Percentiles rank a stretch among this genome's conserved stretches.
Conservation (phyloP, 257 asterid species). For the Paraleonurus japonicus region DNA sequence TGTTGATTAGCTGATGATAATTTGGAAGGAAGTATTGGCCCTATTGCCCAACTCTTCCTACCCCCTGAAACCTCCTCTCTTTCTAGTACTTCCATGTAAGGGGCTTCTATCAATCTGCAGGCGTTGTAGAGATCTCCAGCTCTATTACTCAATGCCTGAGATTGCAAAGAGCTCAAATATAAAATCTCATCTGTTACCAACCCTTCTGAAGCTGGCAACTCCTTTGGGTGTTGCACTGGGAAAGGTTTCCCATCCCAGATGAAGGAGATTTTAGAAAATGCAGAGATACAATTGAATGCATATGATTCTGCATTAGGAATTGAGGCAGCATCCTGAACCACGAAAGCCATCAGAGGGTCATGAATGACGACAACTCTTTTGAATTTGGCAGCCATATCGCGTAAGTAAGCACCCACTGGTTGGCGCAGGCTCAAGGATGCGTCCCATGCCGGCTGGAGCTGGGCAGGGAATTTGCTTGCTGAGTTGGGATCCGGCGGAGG, state of each 20-base stretch:
- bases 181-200: constrained; percentile 5
- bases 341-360: constrained; percentile 40
- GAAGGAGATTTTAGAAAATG: constrained; percentile 19
- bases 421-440: constrained; percentile 34
- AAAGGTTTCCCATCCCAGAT: constrained; percentile 29
- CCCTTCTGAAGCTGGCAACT: constrained; percentile 24
- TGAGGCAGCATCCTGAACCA: constrained; percentile 45
- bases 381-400: constrained; percentile 15
- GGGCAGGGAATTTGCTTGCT: constrained; percentile 43
- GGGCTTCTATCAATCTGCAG: constrained; percentile 42
- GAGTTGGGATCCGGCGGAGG: constrained; percentile 53
- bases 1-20: background rate
- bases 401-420: constrained; percentile 29
- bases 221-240: constrained; percentile 14
- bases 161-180: background rate
- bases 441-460: constrained; percentile 35
- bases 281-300: constrained; percentile 40
- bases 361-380: constrained; percentile 41
- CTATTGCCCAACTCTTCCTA: constrained; percentile 36
- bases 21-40: constrained; percentile 37
- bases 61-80: constrained; percentile 20
- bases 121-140: constrained; percentile 44
- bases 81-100: constrained; percentile 30
- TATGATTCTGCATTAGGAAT: constrained; percentile 56
- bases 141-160: background rate